Evolutionary conservation across 2,329 filamentous ascomycete species (phyloP).

Genomic region (Coleophoma crateriformis): DNA sequence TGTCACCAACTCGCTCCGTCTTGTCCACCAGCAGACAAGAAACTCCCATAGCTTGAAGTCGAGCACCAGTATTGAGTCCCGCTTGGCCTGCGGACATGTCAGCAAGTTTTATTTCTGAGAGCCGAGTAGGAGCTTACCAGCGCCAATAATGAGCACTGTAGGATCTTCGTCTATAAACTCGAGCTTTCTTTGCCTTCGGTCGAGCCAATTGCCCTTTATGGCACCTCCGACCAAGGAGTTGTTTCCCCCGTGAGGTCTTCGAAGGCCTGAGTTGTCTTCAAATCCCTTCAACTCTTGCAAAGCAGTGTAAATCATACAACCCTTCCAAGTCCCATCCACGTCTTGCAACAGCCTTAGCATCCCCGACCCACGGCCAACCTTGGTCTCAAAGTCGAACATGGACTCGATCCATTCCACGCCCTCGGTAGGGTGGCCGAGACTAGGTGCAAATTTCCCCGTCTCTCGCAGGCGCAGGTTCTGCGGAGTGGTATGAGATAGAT

Average conservation of each 20-base stretch:
- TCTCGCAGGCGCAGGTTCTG: constrained; percentile 2
- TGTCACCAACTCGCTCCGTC: constrained; percentile 54
- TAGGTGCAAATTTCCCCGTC: constrained; percentile 6
- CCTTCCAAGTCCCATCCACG: constrained; percentile 44
- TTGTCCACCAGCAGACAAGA: constrained; percentile 52
- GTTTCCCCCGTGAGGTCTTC: constrained; percentile 36
- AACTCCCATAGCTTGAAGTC: constrained; percentile 53
- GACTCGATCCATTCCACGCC: constrained; percentile 49
- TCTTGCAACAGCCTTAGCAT: constrained; percentile 42
- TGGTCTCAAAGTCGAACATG: constrained; percentile 47
- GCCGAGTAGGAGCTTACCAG: constrained; percentile 1
- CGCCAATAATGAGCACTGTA: constrained; percentile 53
- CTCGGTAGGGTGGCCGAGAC: constrained; percentile 1
- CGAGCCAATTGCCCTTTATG: constrained; percentile 49
- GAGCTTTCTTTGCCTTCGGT: constrained; percentile 37
- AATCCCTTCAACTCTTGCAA: constrained; percentile 46
- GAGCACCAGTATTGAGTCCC: constrained; percentile 50
- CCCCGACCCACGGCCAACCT: constrained; percentile 48
- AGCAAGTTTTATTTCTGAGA: neutral
- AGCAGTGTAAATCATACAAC: constrained; percentile 56
- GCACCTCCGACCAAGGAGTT: constrained; percentile 28
- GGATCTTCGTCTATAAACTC: constrained; percentile 45
- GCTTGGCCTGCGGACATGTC: constrained; percentile 40
- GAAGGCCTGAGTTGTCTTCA: constrained; percentile 36
- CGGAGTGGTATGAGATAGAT: constrained; percentile 28